Conservation (phyloP, 2,329 filamentous ascomycete genomes). For the Ascochyta clinopodiicola region DNA sequence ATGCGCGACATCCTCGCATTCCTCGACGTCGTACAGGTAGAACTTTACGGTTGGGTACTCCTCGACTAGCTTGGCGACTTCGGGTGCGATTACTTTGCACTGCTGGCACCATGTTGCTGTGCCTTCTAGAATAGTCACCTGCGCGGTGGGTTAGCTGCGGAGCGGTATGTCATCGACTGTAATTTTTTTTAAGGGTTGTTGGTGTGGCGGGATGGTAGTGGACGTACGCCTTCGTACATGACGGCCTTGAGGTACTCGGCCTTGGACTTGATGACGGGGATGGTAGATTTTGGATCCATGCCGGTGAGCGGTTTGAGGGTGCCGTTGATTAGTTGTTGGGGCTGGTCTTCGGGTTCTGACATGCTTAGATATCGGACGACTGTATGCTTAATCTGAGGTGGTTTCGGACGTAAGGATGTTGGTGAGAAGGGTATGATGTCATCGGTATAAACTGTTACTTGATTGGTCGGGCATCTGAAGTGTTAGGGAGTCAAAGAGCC, state of each 20-base stretch:
- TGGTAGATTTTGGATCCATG: slow-evolving; percentile 13
- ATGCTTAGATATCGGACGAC: neutral
- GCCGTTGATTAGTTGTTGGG: slow-evolving; percentile 17
- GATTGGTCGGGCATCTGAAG: slow-evolving; percentile 3
- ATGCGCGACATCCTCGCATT: slow-evolving; percentile 40
- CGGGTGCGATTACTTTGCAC: slow-evolving; percentile 37
- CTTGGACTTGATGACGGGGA: slow-evolving; percentile 34
- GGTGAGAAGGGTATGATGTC: slow-evolving; percentile 5
- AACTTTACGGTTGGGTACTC: slow-evolving; percentile 35
- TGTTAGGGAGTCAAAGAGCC: neutral
- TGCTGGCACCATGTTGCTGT: slow-evolving; percentile 40
- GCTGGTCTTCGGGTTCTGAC: slow-evolving; percentile 3
- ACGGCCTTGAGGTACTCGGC: slow-evolving; percentile 39
- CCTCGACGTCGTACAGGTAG: slow-evolving; percentile 40
- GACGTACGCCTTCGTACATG: slow-evolving; percentile 34
- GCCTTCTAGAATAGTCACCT: slow-evolving; percentile 39
- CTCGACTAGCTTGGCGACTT: slow-evolving; percentile 33
- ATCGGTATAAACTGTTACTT: neutral
- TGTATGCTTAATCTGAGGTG: neutral
- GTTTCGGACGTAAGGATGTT: slow-evolving; percentile 1
- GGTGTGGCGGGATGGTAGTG: neutral
- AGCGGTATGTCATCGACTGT: too few relatives aligned
- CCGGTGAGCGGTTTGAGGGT: slow-evolving; percentile 3
- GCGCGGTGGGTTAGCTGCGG: neutral
- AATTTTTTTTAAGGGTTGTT: neutral